Conservation (phyloP, 371 early-diverging fungal species). For the Mucor lusitanicus region DNA sequence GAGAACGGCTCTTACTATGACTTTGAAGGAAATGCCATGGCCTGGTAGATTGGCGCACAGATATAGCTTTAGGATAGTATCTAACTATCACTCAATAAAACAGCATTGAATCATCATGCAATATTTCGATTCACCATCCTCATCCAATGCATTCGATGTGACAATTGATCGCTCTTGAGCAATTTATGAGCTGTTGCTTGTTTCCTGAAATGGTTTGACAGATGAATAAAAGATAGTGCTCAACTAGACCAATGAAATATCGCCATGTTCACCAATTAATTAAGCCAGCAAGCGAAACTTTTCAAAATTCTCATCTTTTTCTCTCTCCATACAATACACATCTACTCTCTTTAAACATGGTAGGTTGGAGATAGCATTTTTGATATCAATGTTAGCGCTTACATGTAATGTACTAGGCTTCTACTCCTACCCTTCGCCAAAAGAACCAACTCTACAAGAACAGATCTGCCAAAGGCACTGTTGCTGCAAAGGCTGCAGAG, state of each 20-base stretch:
- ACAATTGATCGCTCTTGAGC: background rate
- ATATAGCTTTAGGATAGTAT: background rate
- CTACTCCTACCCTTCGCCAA: constrained; percentile 31
- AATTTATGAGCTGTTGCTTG: background rate
- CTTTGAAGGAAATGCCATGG: constrained; percentile 12
- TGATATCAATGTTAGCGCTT: background rate
- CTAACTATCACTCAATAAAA: background rate
- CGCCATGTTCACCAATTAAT: constrained; percentile 3
- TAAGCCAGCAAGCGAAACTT: background rate
- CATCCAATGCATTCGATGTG: background rate
- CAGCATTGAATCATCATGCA: background rate
- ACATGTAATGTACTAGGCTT: constrained; percentile 14
- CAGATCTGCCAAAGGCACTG: constrained; percentile 16
- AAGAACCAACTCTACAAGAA: constrained; percentile 31
- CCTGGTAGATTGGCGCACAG: constrained; percentile 16
- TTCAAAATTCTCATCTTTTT: background rate
- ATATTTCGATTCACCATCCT: too few relatives aligned
- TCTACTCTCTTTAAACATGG: background rate
- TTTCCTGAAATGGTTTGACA: background rate
- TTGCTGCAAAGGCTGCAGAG: constrained; percentile 21
- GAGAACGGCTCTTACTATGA: constrained; percentile 14
- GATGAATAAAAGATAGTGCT: background rate
- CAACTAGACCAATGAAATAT: constrained; percentile 2
- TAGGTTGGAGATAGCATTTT: background rate
- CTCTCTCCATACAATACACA: background rate